Conservation (phyloP, 352 stramenopile genomes). For the Pythium sukuiense region DNA sequence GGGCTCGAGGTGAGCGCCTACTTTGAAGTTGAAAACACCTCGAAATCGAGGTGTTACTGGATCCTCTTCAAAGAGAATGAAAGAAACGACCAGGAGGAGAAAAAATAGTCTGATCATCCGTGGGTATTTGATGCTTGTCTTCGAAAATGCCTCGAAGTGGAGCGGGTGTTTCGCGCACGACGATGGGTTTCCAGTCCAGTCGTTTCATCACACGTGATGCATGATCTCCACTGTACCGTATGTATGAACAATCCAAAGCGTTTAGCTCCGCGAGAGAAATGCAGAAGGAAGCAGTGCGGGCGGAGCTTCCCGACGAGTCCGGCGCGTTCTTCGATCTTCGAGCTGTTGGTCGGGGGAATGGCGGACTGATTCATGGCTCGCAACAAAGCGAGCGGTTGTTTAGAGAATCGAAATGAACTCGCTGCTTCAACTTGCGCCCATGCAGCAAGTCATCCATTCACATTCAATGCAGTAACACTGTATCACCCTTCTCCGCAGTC, state of each 20-base stretch:
- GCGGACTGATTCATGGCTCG: not conserved
- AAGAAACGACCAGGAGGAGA: not conserved
- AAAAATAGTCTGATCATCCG: not conserved
- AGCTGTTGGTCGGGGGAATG: not conserved
- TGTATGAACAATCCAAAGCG: not conserved
- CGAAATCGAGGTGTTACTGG: not conserved
- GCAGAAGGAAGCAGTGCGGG: not conserved
- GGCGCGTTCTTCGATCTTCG: not conserved
- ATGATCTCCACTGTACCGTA: not conserved
- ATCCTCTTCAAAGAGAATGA: not conserved
- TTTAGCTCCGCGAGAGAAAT: not conserved
- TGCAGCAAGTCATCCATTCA: not conserved
- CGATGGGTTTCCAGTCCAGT: not conserved
- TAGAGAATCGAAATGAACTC: not conserved
- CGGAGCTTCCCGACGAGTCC: not conserved
- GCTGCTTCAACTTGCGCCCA: constrained; percentile 6
- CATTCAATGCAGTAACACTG: not conserved
- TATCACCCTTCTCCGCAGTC: too few relatives aligned
- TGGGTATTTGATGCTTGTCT: not conserved
- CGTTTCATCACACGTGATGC: constrained; percentile 2
- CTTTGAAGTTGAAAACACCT: constrained; percentile 9
- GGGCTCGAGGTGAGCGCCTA: not conserved
- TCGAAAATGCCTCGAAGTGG: constrained; percentile 8
- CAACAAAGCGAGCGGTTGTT: not conserved
- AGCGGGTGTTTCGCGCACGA: constrained; percentile 7